Conservation (phyloP, 2,329 filamentous ascomycete genomes). For the Stachybotrys chlorohalonatus region DNA sequence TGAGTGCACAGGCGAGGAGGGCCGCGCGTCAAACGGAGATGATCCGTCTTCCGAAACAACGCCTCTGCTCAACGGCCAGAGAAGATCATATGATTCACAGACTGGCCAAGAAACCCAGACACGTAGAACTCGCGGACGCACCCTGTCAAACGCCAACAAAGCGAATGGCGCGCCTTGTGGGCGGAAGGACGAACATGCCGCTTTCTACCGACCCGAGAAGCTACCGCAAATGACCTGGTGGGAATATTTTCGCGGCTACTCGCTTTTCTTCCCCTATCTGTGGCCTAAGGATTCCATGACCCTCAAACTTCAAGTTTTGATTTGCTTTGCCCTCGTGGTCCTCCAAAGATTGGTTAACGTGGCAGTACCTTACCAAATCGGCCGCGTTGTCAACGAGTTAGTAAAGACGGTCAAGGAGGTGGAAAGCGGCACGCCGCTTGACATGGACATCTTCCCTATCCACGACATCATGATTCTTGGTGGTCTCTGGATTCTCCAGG, state of each 20-base stretch:
- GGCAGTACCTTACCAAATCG: conserved; percentile 74
- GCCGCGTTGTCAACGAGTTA: conserved; percentile 68
- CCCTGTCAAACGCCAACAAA: conserved; percentile 29
- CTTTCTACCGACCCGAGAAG: conserved; percentile 83
- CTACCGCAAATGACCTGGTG: conserved; percentile 87
- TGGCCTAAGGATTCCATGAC: conserved; percentile 76
- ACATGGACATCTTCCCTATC: conserved; percentile 23
- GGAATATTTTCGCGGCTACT: conserved; percentile 90
- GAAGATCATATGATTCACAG: conserved; percentile 24
- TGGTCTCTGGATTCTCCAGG: conserved; percentile 76
- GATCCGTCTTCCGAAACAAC: conserved; percentile 44
- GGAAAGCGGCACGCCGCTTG: conserved; percentile 23
- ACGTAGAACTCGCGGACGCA: conserved; percentile 23
- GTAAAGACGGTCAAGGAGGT: conserved; percentile 42
- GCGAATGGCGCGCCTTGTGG: conserved; percentile 15
- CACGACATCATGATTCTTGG: conserved; percentile 34
- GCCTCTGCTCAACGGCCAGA: conserved; percentile 47
- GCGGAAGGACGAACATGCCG: conserved; percentile 55
- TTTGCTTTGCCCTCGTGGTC: conserved; percentile 75
- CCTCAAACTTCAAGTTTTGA: conserved; percentile 68
- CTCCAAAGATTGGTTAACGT: conserved; percentile 79
- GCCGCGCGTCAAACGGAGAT: conserved; percentile 8
- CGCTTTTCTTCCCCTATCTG: conserved; percentile 89
- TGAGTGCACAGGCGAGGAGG: conserved; percentile 27
- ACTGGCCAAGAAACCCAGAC: conserved; percentile 14